phyloP scores from a whole-genome alignment of 1,284 basidiomycete genomes.

The Cryptococcus sp. region DNA sequence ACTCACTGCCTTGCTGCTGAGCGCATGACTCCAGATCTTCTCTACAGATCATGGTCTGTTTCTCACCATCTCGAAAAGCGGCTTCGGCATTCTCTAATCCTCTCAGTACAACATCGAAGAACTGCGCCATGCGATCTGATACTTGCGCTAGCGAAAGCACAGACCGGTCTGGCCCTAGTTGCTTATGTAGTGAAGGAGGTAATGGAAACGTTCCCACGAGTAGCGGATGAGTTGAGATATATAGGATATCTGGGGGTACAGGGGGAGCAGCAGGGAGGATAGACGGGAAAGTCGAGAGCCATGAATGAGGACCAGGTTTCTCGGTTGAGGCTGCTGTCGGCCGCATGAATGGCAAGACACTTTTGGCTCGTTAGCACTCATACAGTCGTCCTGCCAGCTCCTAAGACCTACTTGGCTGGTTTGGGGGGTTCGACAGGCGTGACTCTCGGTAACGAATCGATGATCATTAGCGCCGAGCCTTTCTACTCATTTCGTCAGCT shows the following conservation, averaged over 20 bases:
- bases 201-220: conserved; percentile 39
- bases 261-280: conserved; percentile 28
- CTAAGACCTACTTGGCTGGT: conserved; percentile 33
- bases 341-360: conserved; percentile 25
- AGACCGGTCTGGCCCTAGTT: not conserved
- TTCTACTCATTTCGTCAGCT: conserved; percentile 22
- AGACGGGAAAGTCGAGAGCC: conserved; percentile 23
- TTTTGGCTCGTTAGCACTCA: not conserved
- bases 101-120: conserved; percentile 36
- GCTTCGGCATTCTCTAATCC: conserved; percentile 35
- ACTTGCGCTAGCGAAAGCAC: conserved; percentile 28
- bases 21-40: conserved; percentile 48
- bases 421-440: conserved; percentile 46
- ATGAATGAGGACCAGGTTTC: conserved; percentile 28
- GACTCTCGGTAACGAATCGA: conserved; percentile 40
- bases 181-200: not conserved
- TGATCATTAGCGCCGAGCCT: conserved; percentile 37
- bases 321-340: conserved; percentile 8
- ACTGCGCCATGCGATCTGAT: conserved; percentile 28
- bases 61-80: conserved; percentile 39
- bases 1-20: conserved; percentile 44
- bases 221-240: conserved; percentile 15
- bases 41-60: conserved; percentile 47
- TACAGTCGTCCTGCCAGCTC: not conserved
- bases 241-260: conserved; percentile 28